Evolutionary conservation across 805 yeast genomes (phyloP), one percentile per base, ranked within the genome.

Genomic region (Cyberlindnera suaveolens): DNA sequence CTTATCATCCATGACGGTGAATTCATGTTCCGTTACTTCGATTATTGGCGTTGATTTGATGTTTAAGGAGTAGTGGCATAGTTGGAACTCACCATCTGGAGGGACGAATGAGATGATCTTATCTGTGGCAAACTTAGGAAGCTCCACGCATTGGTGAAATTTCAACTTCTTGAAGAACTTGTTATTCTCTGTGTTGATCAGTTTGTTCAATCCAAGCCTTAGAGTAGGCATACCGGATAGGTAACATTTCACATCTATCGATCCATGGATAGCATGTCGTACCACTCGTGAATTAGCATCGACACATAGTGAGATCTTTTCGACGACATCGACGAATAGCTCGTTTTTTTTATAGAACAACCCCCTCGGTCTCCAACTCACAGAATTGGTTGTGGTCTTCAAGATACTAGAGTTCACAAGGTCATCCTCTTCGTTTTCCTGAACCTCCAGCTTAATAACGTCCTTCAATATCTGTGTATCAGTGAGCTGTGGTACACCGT

Each of bases 321-420:
- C 98, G 26, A 82, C 74, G 29, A 89, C 87, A 62, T 90, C 96
- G 50, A 90, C 73, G 57, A 88, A 90, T 41, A 93, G 82, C 66
- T 90, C 97, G 63, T 90, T 90, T 60, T 87, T 89, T 52, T 82
- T 79, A 64, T 90, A 90, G 50, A 75, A 76, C 19, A 90, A 86
- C 10, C 96, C 96, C 50, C 85, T 93, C 34, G 91, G 85, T 62
- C 98, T 77, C 97, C 97, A 90, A 19, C 91, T 82, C 4, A 90
- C 79, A 11, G 85, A 77, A 55, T 79, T 82, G 10, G 89, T 83
- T 15, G 89, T 76, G 0, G 95, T 81, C 49, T 89, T 75, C 3
- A 89, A 74, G 14, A 91, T 80, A 34, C 87, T 75, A 30, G 86
- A 77, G 56, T 85, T 85, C 47, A 83, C 70, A 30, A 49, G 54